A percentile compares a stretch with the other conserved stretches of the same genome.
Evolutionary conservation across 805 yeast species (phyloP).

Genomic region (Yamadazyma laniorum): DNA sequence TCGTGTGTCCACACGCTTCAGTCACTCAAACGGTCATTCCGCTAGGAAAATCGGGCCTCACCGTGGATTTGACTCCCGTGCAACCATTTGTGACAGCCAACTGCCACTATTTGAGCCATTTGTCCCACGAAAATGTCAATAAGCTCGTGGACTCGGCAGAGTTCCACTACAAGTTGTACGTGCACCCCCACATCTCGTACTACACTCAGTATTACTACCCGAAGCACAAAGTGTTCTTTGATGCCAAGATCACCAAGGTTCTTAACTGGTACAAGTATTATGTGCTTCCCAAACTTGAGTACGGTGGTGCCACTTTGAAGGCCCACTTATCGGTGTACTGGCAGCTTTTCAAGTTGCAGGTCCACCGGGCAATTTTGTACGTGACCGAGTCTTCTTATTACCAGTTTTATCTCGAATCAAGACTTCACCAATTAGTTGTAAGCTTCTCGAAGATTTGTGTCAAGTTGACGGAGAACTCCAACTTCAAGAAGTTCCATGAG

Average conservation of each 20-base stretch:
- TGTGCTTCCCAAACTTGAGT: slow-evolving; percentile 3
- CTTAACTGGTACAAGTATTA: not conserved
- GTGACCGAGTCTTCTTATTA: slow-evolving; percentile 6
- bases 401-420: slow-evolving; percentile 4
- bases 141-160: slow-evolving; percentile 9
- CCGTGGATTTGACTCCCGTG: slow-evolving; percentile 4
- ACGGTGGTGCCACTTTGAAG: not conserved
- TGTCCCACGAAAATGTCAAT: slow-evolving; percentile 14
- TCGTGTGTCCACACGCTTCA: slow-evolving; percentile 6
- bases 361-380: not conserved
- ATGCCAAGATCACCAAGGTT: not conserved
- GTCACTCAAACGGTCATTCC: slow-evolving; percentile 1
- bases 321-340: slow-evolving; percentile 1
- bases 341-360: slow-evolving; percentile 1
- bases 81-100: slow-evolving; percentile 5
- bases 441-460: slow-evolving; percentile 2
- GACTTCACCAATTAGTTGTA: not conserved
- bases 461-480: slow-evolving; percentile 13
- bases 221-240: slow-evolving; percentile 7
- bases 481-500: slow-evolving; percentile 19
- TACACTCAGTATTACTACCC: slow-evolving; percentile 11
- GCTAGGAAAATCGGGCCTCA: not conserved
- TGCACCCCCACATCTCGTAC: slow-evolving; percentile 8
- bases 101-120: slow-evolving; percentile 11
- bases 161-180: slow-evolving; percentile 13